Conservation (phyloP, 1,139 yeast species). For the Debaryomyces coudertii region DNA sequence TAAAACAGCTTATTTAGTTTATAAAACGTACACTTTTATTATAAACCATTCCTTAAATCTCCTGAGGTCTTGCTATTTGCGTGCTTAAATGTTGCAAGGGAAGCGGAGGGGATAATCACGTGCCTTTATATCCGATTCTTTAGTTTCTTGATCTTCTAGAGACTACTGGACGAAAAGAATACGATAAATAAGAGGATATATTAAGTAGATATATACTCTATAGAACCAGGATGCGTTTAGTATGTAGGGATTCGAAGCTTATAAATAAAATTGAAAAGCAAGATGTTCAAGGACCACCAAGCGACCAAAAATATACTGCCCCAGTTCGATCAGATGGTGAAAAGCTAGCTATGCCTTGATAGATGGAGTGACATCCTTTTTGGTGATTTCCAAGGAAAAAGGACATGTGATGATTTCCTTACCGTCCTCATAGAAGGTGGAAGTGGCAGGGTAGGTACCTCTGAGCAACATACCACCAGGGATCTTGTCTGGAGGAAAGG, state of each 20-base stretch:
- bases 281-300: neutral
- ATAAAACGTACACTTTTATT: neutral
- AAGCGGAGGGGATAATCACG: neutral
- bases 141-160: too few relatives aligned
- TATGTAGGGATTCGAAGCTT: too few relatives aligned
- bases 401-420: conserved; percentile 27
- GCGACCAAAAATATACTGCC: neutral
- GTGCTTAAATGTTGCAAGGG: conserved; percentile 10
- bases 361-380: conserved; percentile 27
- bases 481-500: conserved; percentile 34
- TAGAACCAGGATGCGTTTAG: too few relatives aligned
- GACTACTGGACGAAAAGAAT: neutral
- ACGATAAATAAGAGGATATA: neutral
- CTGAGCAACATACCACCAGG: conserved; percentile 41
- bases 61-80: conserved; percentile 12
- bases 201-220: neutral
- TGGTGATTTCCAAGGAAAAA: conserved; percentile 33
- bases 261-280: neutral
- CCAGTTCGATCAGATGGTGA: conserved; percentile 1
- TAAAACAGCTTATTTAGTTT: neutral
- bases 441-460: conserved; percentile 35
- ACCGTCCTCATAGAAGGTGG: conserved; percentile 32
- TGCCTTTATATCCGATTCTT: neutral
- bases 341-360: conserved; percentile 16
- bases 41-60: neutral